phyloP scores from a whole-genome alignment of 2,329 filamentous ascomycete genomes.

The Cordyceps fumosorosea region DNA sequence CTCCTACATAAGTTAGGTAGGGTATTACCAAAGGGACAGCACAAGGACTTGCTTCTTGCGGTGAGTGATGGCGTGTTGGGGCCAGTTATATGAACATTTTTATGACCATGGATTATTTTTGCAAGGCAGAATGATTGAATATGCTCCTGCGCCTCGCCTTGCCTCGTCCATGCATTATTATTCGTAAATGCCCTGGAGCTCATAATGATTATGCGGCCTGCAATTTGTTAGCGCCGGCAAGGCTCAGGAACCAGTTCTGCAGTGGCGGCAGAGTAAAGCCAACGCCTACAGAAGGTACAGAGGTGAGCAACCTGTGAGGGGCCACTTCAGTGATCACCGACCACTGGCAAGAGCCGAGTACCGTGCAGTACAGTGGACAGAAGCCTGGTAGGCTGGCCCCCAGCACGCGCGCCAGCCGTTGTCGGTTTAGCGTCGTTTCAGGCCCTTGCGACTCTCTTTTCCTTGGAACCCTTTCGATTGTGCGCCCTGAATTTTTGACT shows the following conservation, averaged over 20 bases:
- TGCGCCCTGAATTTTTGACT: neutral
- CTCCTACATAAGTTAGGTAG: too few relatives aligned
- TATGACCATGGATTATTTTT: neutral
- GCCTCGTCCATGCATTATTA: neutral
- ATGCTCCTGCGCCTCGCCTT: neutral
- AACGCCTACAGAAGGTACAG: neutral
- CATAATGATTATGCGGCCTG: neutral
- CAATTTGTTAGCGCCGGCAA: neutral
- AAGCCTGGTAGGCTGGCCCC: neutral
- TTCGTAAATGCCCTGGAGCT: too few relatives aligned
- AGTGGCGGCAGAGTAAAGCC: neutral
- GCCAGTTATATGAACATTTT: neutral
- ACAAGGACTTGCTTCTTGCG: neutral
- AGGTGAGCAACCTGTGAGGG: too few relatives aligned
- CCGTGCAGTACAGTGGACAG: too few relatives aligned
- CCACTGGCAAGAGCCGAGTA: too few relatives aligned
- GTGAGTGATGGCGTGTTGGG: neutral
- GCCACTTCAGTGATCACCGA: neutral
- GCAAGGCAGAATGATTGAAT: neutral
- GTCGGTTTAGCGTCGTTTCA: constrained; percentile 8
- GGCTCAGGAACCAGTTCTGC: constrained; percentile 4
- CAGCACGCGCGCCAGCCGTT: constrained; percentile 5
- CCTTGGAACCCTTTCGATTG: neutral
- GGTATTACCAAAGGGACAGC: too few relatives aligned
- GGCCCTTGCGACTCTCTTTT: neutral